A percentile compares a stretch with the other conserved stretches of the same genome.
Conservation (phyloP, 345 rosid species). For the Eucalyptus cloeziana region DNA sequence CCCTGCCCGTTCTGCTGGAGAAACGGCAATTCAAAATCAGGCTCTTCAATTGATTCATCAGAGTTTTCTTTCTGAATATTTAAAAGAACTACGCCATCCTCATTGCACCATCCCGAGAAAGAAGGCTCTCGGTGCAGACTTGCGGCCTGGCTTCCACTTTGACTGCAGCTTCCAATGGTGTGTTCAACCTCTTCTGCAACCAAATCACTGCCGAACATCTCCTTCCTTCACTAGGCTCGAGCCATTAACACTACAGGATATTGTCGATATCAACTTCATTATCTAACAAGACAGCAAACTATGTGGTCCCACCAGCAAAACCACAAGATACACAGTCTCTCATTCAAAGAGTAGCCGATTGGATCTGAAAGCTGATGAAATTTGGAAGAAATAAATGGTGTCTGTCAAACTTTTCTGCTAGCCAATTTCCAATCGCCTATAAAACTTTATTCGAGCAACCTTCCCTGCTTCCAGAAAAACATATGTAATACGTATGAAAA, state of each 20-base stretch:
- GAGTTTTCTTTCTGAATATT: neutral
- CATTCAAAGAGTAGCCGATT: neutral
- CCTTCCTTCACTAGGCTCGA: slow-evolving; percentile 4
- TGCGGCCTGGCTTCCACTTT: slow-evolving; percentile 3
- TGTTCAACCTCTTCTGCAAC: slow-evolving; percentile 1
- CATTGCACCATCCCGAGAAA: slow-evolving; percentile 26
- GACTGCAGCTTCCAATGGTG: neutral
- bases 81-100: slow-evolving; percentile 6
- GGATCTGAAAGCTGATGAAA: neutral
- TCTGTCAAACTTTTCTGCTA: neutral
- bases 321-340: neutral
- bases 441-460: neutral
- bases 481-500: neutral
- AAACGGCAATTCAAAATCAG: slow-evolving; percentile 16
- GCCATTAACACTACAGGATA: neutral
- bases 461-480: neutral
- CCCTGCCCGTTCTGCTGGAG: slow-evolving; percentile 10
- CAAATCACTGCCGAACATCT: slow-evolving; percentile 17
- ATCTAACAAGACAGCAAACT: neutral
- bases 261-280: neutral
- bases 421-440: neutral
- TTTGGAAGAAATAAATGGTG: neutral
- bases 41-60: slow-evolving; percentile 1
- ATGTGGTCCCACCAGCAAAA: neutral
- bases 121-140: slow-evolving; percentile 23